Evolutionary conservation across 768 basidiomycete species (phyloP), one percentile per base, ranked within the genome.

Genomic region (Termitomyces sp.): DNA sequence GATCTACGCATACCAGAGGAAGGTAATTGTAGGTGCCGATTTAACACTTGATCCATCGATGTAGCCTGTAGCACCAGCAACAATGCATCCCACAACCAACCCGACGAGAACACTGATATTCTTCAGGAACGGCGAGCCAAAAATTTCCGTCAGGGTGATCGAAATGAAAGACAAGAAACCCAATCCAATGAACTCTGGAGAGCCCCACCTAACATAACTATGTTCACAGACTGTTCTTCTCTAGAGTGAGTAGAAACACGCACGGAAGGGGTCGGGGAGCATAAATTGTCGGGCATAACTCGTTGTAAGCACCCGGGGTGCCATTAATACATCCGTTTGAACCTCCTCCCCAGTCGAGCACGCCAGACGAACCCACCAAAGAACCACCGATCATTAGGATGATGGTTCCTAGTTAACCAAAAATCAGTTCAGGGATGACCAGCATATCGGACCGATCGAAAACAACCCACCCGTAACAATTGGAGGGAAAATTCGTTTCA

Each of bases 61-160:
- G 62, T 94, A 93, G 0, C 91, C 91, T 1, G 85, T 74, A 15
- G 86, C 86, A 35, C 88, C 91, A 1, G 89, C 81, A 2, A 92
- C 89, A 53, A 92, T 90, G 56, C 88, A 90, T 1, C 91, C 90
- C 2, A 92, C 82, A 7, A 77, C 75, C 16, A 92, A 73, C 0
- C 89, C 88, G 22, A 90, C 79, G 50, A 92, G 87, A 60, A 91
- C 84, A 27, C 84, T 85, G 52, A 83, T 79, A 61, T 91, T 92
- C 70, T 88, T 88, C 64, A 94, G 68, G 74, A 94, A 94, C 0
- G 91, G 92, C 3, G 85, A 86, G 7, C 91, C 92, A 59, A 92
- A 90, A n/a, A 93, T 69, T 66, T 94, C 91, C 1, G 86, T 86
- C 25, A 93, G 65, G 61, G 93, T 79, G 61, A 92, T 92, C 10